Base-by-base conservation (phyloP, 2,329 filamentous ascomycete genomes). In the Exophiala sp. region DNA sequence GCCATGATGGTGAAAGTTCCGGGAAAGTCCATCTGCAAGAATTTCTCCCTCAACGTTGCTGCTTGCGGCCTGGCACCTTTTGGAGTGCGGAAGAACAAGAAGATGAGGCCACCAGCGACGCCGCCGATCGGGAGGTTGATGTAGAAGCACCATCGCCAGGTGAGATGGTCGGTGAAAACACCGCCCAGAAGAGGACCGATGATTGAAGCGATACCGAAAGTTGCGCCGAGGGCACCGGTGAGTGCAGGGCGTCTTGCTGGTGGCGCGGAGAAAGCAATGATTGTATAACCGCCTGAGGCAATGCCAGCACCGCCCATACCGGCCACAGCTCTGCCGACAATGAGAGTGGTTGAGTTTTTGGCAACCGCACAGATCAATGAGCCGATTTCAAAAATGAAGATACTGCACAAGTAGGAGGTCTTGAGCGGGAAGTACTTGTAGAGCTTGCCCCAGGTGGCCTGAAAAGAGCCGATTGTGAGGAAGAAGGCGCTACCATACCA, bases 171-270 rank as follows among this genome's bases (percentile, higher is more conserved):
- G 4, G 66, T 68, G 34, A 69, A 67, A n/a, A 59, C 61, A 32
- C 67, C 67, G 4, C 67, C 66, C 10, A 68, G 45, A 3, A 67
- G 50, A 6, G 65, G 65, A 5, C 68, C 67, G 4, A 65, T 56
- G 18, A 69, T 64, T 33, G 60, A 62, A 12, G 66, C 65, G 12
- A 65, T 46, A 21, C 65, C 66, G 47, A 64, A 68, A 1, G 60
- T 52, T 12, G 61, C 61, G 9, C 65, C 65, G 29, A 67, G 54
- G 36, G 66, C 8, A 12, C 65, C 67, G 8, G 73, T 77, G 59
- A 78, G 79, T 0, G 72, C 70, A 2, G 78, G 77, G 32, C 78
- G 71, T 53, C 73, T 69, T 24, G 64, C 63, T 9, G 79, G 68
- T 8, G 76, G 72, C 0, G 78, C 73, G 9, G 71, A 72, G 50